Evolutionary conservation across 139 green algal genomes (phyloP).

Genomic region (Picochlorum sp.): DNA sequence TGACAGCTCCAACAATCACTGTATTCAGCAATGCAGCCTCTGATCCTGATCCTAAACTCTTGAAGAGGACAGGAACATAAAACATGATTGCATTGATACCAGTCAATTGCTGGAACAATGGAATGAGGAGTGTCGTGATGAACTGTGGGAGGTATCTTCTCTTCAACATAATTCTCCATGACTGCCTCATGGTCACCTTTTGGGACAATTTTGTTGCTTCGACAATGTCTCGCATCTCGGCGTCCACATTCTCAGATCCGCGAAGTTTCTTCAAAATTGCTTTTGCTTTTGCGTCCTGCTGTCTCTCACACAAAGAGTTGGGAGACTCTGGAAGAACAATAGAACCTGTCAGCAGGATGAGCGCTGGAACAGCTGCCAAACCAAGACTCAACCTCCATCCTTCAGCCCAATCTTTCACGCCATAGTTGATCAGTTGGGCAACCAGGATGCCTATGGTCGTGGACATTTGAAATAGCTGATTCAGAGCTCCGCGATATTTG

Average conservation of each 20-base stretch:
- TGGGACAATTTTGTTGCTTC: too few species aligned
- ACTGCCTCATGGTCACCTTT: too few species aligned
- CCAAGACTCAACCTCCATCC: conserved; percentile 29
- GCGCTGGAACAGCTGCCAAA: conserved; percentile 20
- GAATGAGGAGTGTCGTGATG: conserved; percentile 33
- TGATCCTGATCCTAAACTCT: conserved; percentile 28
- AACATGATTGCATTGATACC: conserved; percentile 59
- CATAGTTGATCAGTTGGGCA: conserved; percentile 36
- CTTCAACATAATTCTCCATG: too few species aligned
- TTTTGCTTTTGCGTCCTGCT: conserved; percentile 8
- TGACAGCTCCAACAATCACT: conserved; percentile 46
- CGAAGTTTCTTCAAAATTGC: neutral
- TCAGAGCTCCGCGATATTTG: conserved; percentile 22
- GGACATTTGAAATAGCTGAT: conserved; percentile 31
- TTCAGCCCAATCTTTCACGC: conserved; percentile 4
- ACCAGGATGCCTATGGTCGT: conserved; percentile 32
- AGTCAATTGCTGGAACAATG: conserved; percentile 57
- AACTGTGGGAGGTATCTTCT: conserved; percentile 46
- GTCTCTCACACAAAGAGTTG: conserved; percentile 63
- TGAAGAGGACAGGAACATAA: conserved; percentile 45
- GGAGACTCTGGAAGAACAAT: conserved; percentile 64
- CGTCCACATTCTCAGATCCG: neutral
- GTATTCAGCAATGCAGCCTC: conserved; percentile 38
- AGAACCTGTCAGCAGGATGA: conserved; percentile 29
- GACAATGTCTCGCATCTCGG: conserved; percentile 38